Evolutionary conservation across 2,329 filamentous ascomycete species (phyloP).

Genomic region (Fusarium abutilonis): DNA sequence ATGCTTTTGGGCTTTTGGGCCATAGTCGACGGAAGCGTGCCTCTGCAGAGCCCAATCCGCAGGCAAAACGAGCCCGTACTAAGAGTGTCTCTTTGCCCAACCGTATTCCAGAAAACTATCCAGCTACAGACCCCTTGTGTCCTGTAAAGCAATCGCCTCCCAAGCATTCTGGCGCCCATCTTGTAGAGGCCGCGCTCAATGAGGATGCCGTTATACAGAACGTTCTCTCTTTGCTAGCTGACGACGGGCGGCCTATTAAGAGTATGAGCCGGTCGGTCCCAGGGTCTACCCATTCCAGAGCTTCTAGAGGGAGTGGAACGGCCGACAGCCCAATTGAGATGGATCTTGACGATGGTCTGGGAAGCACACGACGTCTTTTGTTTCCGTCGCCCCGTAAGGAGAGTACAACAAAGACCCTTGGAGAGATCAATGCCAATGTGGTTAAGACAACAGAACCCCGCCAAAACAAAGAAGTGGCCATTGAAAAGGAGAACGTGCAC

Average conservation of each 20-base stretch:
- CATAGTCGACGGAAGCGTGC: slow-evolving; percentile 63
- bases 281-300: slow-evolving; percentile 64
- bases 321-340: slow-evolving; percentile 66
- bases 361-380: slow-evolving; percentile 72
- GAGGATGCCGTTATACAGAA: slow-evolving; percentile 13
- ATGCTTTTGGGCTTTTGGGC: slow-evolving; percentile 62
- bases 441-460: slow-evolving; percentile 56
- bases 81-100: slow-evolving; percentile 59
- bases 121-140: slow-evolving; percentile 63
- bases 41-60: slow-evolving; percentile 53
- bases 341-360: slow-evolving; percentile 59
- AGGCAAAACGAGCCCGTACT: slow-evolving; percentile 59
- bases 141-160: slow-evolving; percentile 55
- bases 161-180: slow-evolving; percentile 36
- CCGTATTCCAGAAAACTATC: slow-evolving; percentile 64
- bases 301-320: slow-evolving; percentile 64
- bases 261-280: slow-evolving; percentile 43
- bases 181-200: slow-evolving; percentile 30
- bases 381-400: slow-evolving; percentile 81
- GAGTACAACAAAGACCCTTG: slow-evolving; percentile 68
- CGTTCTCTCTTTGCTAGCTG: slow-evolving; percentile 5
- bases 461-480: slow-evolving; percentile 48
- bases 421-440: slow-evolving; percentile 65
- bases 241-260: slow-evolving; percentile 18
- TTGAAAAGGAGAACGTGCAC: slow-evolving; percentile 59